Evolutionary conservation across 75 land plant species (phyloP).

Genomic region (Isoetes taiwanensis): DNA sequence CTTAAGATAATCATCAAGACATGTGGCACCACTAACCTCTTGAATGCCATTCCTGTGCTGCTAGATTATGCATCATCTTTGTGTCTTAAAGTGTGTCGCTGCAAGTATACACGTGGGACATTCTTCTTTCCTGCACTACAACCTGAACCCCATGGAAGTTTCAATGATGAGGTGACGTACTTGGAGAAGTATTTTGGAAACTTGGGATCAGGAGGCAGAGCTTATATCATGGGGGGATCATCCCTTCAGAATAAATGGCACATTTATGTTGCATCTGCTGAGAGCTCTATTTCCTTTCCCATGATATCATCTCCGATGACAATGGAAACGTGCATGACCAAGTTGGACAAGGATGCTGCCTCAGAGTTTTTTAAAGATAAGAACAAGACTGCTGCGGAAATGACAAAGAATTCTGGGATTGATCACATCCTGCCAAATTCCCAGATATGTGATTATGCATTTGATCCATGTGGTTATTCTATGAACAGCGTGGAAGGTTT

Average conservation of each 20-base stretch:
- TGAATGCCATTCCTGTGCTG: slow-evolving; percentile 38
- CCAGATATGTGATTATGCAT: slow-evolving; percentile 19
- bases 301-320: slow-evolving; percentile 3
- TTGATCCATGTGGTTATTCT: slow-evolving; percentile 18
- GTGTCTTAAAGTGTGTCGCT: slow-evolving; percentile 15
- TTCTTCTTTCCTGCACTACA: slow-evolving; percentile 62
- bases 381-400: slow-evolving; percentile 1
- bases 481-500: slow-evolving; percentile 13
- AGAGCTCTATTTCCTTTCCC: not conserved
- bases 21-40: slow-evolving; percentile 62
- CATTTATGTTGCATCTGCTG: slow-evolving; percentile 32
- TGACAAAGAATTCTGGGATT: slow-evolving; percentile 12
- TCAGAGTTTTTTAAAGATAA: slow-evolving; percentile 22
- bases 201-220: slow-evolving; percentile 20
- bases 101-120: slow-evolving; percentile 55
- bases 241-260: slow-evolving; percentile 45
- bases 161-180: slow-evolving; percentile 41
- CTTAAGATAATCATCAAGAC: slow-evolving; percentile 57
- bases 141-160: slow-evolving; percentile 57
- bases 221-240: slow-evolving; percentile 28
- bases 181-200: slow-evolving; percentile 21
- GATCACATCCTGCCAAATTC: slow-evolving; percentile 8
- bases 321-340: slow-evolving; percentile 66
- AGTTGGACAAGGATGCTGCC: slow-evolving; percentile 33
- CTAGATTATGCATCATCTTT: slow-evolving; percentile 22